phyloP scores from a whole-genome alignment of 768 basidiomycete genomes.

The Mycena crocata region DNA sequence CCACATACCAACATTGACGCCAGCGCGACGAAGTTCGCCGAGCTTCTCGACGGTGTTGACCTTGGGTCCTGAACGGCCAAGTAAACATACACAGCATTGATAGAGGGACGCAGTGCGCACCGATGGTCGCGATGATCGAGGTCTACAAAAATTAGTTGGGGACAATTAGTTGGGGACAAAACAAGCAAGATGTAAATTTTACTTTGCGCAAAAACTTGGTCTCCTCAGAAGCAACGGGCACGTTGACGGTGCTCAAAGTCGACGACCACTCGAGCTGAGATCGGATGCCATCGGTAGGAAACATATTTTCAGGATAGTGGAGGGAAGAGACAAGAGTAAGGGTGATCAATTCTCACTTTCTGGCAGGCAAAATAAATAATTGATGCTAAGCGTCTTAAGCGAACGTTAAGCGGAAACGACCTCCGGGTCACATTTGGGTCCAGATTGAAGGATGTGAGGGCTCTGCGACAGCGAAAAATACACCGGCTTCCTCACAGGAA shows the following conservation, averaged over 20 bases:
- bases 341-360: too few species aligned
- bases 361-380: too few species aligned
- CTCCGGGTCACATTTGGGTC: too few species aligned
- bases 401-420: too few species aligned
- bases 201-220: conserved; percentile 95
- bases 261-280: conserved; percentile 96
- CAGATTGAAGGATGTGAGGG: too few species aligned
- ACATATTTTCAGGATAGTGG: conserved; percentile 56
- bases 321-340: conserved; percentile 36
- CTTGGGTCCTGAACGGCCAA: conserved; percentile 80
- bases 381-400: too few species aligned
- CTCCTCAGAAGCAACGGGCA: conserved; percentile 76
- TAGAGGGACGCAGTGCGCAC: conserved; percentile 54
- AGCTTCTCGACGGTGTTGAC: conserved; percentile 93
- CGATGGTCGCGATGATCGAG: conserved; percentile 98
- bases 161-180: conserved; percentile 23
- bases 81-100: conserved; percentile 28
- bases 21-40: conserved; percentile 84
- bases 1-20: conserved; percentile 94
- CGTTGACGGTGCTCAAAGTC: conserved; percentile 77
- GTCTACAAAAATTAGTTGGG: conserved; percentile 66
- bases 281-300: conserved; percentile 67
- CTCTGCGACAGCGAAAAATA: too few species aligned
- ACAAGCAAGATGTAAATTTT: conserved; percentile 38
- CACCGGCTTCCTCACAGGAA: too few species aligned